Conservation (phyloP, 108 stramenopile species). For the Cyclotella kingstonii region DNA sequence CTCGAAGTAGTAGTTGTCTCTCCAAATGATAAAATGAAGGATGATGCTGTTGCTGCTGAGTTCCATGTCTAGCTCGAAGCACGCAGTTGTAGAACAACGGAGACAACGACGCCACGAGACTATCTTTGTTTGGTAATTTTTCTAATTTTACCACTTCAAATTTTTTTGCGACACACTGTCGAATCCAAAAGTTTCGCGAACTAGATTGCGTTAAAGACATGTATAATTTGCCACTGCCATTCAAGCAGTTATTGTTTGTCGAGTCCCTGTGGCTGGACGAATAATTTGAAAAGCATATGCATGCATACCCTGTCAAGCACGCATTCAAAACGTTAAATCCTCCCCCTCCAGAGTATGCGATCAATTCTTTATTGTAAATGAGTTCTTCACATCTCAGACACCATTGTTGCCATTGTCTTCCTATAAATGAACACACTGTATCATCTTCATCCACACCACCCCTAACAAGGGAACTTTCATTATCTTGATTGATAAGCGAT, state of each 20-base stretch:
- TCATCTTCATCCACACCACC: background rate
- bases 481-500: background rate
- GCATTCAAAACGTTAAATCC: conserved; percentile 18
- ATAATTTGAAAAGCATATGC: conserved; percentile 6
- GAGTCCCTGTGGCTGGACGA: background rate
- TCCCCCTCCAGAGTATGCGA: conserved; percentile 15
- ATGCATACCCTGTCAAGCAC: conserved; percentile 26
- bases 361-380: background rate
- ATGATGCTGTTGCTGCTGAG: background rate
- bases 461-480: background rate
- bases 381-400: conserved; percentile 37
- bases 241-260: background rate
- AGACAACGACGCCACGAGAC: conserved; percentile 2
- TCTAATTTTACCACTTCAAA: background rate
- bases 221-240: conserved; percentile 14
- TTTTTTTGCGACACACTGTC: conserved; percentile 5
- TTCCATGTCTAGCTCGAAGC: conserved; percentile 1
- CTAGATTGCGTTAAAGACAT: conserved; percentile 9
- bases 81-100: conserved; percentile 21
- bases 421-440: background rate
- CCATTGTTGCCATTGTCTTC: conserved; percentile 29
- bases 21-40: conserved; percentile 3
- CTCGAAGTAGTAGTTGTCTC: conserved; percentile 15
- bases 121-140: background rate
- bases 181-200: conserved; percentile 36